Evolutionary conservation across 371 early-diverging fungal genomes (phyloP).

Genomic region (Chytridium lagenaria): DNA sequence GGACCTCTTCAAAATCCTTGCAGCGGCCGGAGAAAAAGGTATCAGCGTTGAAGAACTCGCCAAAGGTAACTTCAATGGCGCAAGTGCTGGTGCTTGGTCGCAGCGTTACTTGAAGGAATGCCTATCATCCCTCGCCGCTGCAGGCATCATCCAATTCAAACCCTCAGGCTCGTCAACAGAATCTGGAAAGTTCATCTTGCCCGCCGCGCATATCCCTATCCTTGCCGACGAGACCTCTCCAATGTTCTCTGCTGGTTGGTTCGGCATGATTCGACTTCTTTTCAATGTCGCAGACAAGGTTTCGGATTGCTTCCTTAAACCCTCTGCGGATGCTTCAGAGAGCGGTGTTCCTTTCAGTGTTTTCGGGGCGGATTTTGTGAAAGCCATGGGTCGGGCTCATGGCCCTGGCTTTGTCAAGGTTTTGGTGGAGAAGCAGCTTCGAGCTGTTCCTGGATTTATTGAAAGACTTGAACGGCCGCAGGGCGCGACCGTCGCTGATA

Average conservation of each 20-base stretch:
- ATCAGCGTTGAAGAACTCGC: background rate
- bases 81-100: background rate
- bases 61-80: background rate
- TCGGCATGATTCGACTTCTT: conserved; percentile 1
- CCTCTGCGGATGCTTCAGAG: background rate
- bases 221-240: conserved; percentile 6
- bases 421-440: background rate
- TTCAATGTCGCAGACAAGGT: conserved; percentile 10
- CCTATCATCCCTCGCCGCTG: conserved; percentile 5
- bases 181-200: background rate
- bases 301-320: conserved; percentile 2
- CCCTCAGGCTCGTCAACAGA: background rate
- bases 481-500: background rate
- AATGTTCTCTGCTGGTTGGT: background rate
- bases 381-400: background rate
- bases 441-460: background rate
- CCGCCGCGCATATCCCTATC: background rate
- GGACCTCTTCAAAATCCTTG: conserved; percentile 9
- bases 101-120: conserved; percentile 7
- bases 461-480: background rate
- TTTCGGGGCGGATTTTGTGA: background rate
- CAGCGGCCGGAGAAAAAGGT: background rate
- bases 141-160: background rate
- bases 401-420: background rate
- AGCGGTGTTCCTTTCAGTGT: background rate